Conservation (phyloP, 2,329 filamentous ascomycete species). For the Pseudogymnoascus destructans region DNA sequence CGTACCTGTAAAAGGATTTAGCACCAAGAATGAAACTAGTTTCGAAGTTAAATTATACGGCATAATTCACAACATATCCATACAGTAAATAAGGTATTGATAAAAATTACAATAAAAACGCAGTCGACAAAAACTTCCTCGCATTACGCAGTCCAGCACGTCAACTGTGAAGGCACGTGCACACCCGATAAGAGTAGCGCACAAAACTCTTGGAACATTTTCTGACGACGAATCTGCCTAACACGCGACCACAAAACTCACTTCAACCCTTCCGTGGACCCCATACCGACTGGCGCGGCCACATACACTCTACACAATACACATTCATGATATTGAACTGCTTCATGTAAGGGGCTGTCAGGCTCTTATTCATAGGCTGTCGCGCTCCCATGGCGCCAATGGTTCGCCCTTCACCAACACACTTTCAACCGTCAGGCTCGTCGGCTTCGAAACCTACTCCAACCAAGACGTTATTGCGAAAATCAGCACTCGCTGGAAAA, state of each 20-base stretch:
- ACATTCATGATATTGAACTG: neutral
- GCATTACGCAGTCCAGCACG: constrained; percentile 4
- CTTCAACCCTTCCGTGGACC: neutral
- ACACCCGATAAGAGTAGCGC: constrained; percentile 6
- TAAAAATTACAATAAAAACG: neutral
- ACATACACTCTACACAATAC: neutral
- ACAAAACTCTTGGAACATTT: constrained; percentile 7
- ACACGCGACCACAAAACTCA: constrained; percentile 6
- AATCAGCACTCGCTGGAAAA: constrained; percentile 8
- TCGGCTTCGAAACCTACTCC: constrained; percentile 1
- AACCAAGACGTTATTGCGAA: constrained; percentile 8
- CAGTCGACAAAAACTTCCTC: neutral
- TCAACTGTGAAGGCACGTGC: constrained; percentile 5
- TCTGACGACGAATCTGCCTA: constrained; percentile 5
- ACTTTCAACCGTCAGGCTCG: constrained; percentile 1
- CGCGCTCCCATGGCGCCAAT: constrained; percentile 9
- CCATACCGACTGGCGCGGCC: neutral
- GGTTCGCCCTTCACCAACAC: constrained; percentile 4
- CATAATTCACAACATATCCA: neutral
- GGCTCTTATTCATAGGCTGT: constrained; percentile 10
- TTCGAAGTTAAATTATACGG: neutral
- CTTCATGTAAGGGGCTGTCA: neutral
- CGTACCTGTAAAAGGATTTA: neutral
- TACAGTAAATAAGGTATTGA: neutral
- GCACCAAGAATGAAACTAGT: neutral